Base-by-base conservation (phyloP, 2,329 filamentous ascomycete genomes). In the Pseudogymnoascus sp. region DNA sequence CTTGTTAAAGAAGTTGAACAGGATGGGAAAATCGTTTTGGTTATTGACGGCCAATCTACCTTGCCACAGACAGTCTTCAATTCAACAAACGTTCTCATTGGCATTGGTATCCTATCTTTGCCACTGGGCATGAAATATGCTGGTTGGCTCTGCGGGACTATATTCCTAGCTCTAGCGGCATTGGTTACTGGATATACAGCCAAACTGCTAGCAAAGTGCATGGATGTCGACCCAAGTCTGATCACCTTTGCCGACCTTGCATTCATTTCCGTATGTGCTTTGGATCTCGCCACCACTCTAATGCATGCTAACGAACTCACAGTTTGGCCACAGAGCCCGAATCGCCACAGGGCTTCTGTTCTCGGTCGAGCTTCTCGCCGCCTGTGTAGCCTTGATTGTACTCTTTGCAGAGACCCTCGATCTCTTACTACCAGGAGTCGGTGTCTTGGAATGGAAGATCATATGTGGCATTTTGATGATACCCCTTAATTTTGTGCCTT, bases 61-160 rank as follows among this genome's bases (percentile, higher is more conserved):
- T 81, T 97, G 15, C 92, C 92, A 0, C 93, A 97, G 77, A 97
- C 93, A 6, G 84, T 97, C 66, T 96, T 97, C 80, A 99, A 99
- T 76, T 96, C 91, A 2, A 93, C 62, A 29, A 83, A 81, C 67
- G 91, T 96, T 60, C 79, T 97, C 64, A 93, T 97, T 65, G 93
- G 93, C 15, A 88, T 99, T 31, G 93, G 93, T 0, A 78, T 99
- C 31, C 81, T 99, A 60, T 96, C 91, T 75, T 79, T 99, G 62
- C 95, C 93, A 5, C 82, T 97, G 72, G 93, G 90, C 5, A 80
- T 97, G 70, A 91, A 88, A 70, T 92, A 96, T 74, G 87, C 90
- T 11, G 93, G 92, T 60, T 96, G 93, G 93, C 76, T 96, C 42
- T 84, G 91, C 65, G 95, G 95, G 61, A 81, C 96, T 71, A 66